Evolutionary conservation across 192 early-diverging fungal species (phyloP), one percentile per base, ranked within the genome.

Genomic region (Gaertneriomyces semiglobifer): DNA sequence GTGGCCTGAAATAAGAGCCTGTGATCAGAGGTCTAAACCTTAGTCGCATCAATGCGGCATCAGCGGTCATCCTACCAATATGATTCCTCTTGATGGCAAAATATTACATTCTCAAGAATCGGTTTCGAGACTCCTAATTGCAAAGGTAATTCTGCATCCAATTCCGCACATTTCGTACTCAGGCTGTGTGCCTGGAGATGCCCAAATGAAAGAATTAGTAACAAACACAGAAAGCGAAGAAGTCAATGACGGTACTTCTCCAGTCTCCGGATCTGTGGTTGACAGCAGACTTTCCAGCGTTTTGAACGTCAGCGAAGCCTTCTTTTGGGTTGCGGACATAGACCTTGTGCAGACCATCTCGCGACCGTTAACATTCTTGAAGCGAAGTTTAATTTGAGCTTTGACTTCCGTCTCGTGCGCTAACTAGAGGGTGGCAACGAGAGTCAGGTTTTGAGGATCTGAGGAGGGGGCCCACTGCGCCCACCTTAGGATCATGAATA

Each of bases 81-180:
- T 50, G 91, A 90, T 4, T 99, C 96, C 73, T 99, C 97, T 78
- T 99, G 97, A 71, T 98, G 95, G 74, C 95, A 97, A 65, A 99
- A 98, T 16, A 99, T 96, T 50, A 99, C 97, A 72, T 93, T 95
- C 60, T 99, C 95, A 39, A 99, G 72, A 43, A 99, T 93, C 0
- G 97, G 88, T 61, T 84, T 83, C 33, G 92, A 89, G 8, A 96
- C 93, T 6, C 97, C 97, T 9, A 99, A 77, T 61, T 93, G 90
- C 41, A 82, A 65, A 0, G 94, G 88, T 25, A 99, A 72, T 65
- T 90, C 89, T 1, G 81, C 73, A 75, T 99, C 94, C 9, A 99
- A 57, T 42, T 96, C 94, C 7, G 92, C 83, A 64, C 91, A 94
- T 25, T 86, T 83, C 25, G 78, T 86, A 58, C 88, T 94, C 60